phyloP scores from a whole-genome alignment of 2,329 filamentous ascomycete species.

The Ophioceras dolichostomum region DNA sequence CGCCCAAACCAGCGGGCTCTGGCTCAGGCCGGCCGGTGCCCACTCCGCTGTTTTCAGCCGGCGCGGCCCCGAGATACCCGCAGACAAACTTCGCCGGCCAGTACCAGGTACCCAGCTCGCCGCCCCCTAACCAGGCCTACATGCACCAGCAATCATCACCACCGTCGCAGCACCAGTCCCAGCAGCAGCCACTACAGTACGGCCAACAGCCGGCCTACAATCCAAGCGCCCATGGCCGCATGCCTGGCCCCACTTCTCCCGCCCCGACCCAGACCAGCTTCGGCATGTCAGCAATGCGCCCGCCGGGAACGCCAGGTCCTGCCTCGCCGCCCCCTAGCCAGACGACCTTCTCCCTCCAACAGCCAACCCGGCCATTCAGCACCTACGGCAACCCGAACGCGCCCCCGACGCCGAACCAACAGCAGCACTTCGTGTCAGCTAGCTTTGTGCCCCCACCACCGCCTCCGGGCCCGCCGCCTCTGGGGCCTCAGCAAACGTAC shows the following conservation, averaged over 20 bases:
- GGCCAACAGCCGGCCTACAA: slow-evolving; percentile 40
- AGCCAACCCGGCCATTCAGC: slow-evolving; percentile 32
- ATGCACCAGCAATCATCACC: slow-evolving; percentile 13
- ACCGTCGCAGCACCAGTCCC: slow-evolving; percentile 18
- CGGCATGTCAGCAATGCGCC: slow-evolving; percentile 16
- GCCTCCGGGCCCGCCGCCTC: slow-evolving; percentile 47
- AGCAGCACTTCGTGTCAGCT: slow-evolving; percentile 34
- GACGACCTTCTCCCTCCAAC: slow-evolving; percentile 35
- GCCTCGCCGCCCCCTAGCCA: slow-evolving; percentile 53
- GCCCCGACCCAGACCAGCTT: slow-evolving; percentile 26
- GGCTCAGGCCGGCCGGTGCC: slow-evolving; percentile 20
- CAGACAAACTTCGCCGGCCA: slow-evolving; percentile 42
- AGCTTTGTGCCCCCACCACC: slow-evolving; percentile 53
- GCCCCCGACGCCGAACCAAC: slow-evolving; percentile 20
- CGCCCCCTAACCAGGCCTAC: slow-evolving; percentile 30
- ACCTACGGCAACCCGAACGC: slow-evolving; percentile 31
- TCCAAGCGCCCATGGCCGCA: slow-evolving; percentile 45
- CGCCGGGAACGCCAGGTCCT: too few species aligned
- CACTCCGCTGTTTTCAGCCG: slow-evolving; percentile 21
- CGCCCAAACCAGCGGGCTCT: too few species aligned
- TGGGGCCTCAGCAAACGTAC: slow-evolving; percentile 50
- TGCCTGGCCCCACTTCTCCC: slow-evolving; percentile 36
- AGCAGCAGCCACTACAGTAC: slow-evolving; percentile 22
- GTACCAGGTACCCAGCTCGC: slow-evolving; percentile 46
- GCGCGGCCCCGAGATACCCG: slow-evolving; percentile 34